These are phyloP conservation scores for Diaporthe velutina DNA, from an alignment of 2,329 filamentous ascomycete genomes.

Conservation along the genomic window DNA sequence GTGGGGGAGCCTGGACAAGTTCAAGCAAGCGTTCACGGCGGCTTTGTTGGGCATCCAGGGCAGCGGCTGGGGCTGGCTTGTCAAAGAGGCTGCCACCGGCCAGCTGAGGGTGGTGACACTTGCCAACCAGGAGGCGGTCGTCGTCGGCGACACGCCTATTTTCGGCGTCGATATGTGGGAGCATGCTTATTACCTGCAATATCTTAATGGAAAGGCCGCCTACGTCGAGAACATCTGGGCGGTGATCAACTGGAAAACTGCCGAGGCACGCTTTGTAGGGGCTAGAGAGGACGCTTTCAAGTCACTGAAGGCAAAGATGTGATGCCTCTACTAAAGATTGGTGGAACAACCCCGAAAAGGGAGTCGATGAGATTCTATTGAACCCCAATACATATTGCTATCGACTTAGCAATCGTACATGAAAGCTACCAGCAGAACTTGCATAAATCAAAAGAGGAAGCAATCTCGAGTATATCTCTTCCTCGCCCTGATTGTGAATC, in stretches of 20 bases:
- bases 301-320: constrained; percentile 52
- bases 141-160: constrained; percentile 67
- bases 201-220: constrained; percentile 80
- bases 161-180: constrained; percentile 93
- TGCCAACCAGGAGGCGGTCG: constrained; percentile 87
- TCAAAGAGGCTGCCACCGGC: constrained; percentile 63
- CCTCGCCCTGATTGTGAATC: neutral
- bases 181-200: constrained; percentile 92
- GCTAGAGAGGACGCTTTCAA: constrained; percentile 60
- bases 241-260: constrained; percentile 82
- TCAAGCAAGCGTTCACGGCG: constrained; percentile 75
- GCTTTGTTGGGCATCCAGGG: constrained; percentile 81
- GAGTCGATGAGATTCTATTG: neutral
- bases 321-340: neutral
- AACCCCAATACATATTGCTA: neutral
- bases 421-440: neutral
- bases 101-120: constrained; percentile 75
- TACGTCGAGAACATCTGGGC: constrained; percentile 85
- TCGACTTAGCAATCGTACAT: neutral
- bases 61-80: constrained; percentile 90
- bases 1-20: constrained; percentile 77
- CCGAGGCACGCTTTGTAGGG: constrained; percentile 72
- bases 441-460: neutral
- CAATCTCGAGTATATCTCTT: too few species aligned
- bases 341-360: neutral